These are phyloP conservation scores for Podaxis carcinomalis DNA, from an alignment of 768 basidiomycete species.

Conservation along the genomic window DNA sequence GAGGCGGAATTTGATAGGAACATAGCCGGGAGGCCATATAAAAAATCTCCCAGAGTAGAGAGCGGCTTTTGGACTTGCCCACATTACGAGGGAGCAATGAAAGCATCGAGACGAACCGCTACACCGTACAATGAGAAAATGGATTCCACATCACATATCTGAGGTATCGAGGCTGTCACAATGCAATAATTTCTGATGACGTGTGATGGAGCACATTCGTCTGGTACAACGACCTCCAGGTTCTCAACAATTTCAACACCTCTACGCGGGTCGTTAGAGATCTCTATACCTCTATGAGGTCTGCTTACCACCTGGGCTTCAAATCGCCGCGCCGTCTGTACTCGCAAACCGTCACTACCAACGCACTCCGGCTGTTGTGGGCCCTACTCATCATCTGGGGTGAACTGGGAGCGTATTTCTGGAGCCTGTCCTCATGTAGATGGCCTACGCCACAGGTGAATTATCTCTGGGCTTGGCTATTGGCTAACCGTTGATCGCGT, in stretches of 20 bases:
- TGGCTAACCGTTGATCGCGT: conserved; percentile 4
- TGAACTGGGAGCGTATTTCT: conserved; percentile 57
- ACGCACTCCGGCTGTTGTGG: conserved; percentile 48
- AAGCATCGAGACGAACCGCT: too few species aligned
- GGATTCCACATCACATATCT: too few species aligned
- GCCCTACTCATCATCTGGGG: conserved; percentile 59
- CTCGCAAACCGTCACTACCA: conserved; percentile 30
- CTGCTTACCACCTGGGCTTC: neutral
- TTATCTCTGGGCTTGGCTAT: neutral
- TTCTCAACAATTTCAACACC: neutral
- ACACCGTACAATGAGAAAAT: too few species aligned
- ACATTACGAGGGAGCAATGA: too few species aligned
- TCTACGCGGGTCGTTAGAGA: neutral
- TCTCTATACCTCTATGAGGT: neutral
- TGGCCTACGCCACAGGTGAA: conserved; percentile 45
- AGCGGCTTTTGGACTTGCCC: too few species aligned
- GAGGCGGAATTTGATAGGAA: too few species aligned
- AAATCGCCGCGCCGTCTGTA: conserved; percentile 12
- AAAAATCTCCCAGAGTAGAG: too few species aligned
- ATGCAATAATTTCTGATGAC: neutral
- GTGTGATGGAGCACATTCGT: neutral
- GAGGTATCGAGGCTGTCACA: too few species aligned
- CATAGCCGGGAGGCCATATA: too few species aligned
- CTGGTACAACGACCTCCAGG: neutral
- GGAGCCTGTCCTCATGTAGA: conserved; percentile 51